Base-by-base conservation (phyloP, 306 rosid genomes). In the Gynostemma pentaphyllum region DNA sequence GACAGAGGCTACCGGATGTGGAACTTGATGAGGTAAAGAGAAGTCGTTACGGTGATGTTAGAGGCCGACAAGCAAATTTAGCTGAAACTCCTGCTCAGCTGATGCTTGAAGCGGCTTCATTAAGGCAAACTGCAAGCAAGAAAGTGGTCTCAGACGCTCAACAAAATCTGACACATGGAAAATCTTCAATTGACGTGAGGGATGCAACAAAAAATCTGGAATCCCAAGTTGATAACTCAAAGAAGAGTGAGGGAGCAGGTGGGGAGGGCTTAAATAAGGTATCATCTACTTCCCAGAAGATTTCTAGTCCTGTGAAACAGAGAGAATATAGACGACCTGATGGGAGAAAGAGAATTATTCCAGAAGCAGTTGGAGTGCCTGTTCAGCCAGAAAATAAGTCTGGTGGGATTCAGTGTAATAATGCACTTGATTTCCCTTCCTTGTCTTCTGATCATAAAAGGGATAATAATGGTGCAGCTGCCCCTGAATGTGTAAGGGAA, bases 251-350 rank as follows among this genome's bases (percentile, higher is more conserved):
- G 30, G 88, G 68, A 63, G 65, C 79, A 64, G 65, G 75, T 67
- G 79, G 74, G 64, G 94, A 82, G 55, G 80, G 82, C 22, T 36
- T 74, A 61, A 86, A 73, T 72, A 86, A 82, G 72, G 87, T 61
- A 22, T 62, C 56, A 44, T 63, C 85, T 8, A 72, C 81, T 48
- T 67, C 99, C 61, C 71, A 64, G 47, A 87, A 81, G 61, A 72
- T 81, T 62, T 78, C 94, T 45, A 84, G 95, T 74, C 96, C 95
- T 56, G 96, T 92, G 61, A 92, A 92, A 80, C 99, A 92, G 75
- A 86, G 95, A 72, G 99, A 92, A 72, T 92, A 92, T 81, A 86
- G 95, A 70, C 83, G 99, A 27, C 94, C 96, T 45, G 96, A 92
- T 82, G 99, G 99, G 18, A 80, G 96, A 66, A 92, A 86, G 85